These are phyloP conservation scores for Chaetomidium leptoderma DNA, from an alignment of 495 filamentous ascomycete species.

Conservation along the genomic window DNA sequence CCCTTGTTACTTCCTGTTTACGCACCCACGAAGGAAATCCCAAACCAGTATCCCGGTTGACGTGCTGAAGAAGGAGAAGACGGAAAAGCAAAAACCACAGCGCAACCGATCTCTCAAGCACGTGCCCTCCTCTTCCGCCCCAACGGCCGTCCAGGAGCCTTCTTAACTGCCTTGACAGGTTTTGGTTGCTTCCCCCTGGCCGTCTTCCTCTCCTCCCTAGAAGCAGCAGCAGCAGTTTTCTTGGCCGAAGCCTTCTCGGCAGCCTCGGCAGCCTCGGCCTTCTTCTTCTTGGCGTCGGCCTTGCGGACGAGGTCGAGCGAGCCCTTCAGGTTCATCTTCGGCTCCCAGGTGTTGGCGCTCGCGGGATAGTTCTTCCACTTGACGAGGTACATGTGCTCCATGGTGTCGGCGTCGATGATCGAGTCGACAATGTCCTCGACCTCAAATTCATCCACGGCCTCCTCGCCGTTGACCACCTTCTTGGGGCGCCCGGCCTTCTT, in stretches of 20 bases:
- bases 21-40: neutral
- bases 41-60: neutral
- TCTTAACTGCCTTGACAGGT: conserved; percentile 16
- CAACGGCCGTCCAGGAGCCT: conserved; percentile 10
- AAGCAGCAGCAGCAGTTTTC: neutral
- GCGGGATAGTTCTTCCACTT: conserved; percentile 41
- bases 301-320: conserved; percentile 25
- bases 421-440: conserved; percentile 38
- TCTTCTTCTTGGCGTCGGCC: conserved; percentile 31
- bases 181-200: conserved; percentile 9
- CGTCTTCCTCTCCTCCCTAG: conserved; percentile 5
- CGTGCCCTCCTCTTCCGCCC: conserved; percentile 7
- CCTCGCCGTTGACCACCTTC: conserved; percentile 16
- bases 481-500: conserved; percentile 23
- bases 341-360: conserved; percentile 43
- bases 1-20: neutral
- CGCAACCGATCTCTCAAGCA: neutral
- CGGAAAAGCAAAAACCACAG: neutral
- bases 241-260: conserved; percentile 1
- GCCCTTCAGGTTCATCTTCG: conserved; percentile 31
- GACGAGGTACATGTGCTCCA: conserved; percentile 35
- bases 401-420: conserved; percentile 30
- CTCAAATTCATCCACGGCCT: conserved; percentile 30
- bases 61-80: neutral
- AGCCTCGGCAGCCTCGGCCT: conserved; percentile 14